phyloP scores from a whole-genome alignment of 441 rosid genomes.

The Eruca vesicaria region DNA sequence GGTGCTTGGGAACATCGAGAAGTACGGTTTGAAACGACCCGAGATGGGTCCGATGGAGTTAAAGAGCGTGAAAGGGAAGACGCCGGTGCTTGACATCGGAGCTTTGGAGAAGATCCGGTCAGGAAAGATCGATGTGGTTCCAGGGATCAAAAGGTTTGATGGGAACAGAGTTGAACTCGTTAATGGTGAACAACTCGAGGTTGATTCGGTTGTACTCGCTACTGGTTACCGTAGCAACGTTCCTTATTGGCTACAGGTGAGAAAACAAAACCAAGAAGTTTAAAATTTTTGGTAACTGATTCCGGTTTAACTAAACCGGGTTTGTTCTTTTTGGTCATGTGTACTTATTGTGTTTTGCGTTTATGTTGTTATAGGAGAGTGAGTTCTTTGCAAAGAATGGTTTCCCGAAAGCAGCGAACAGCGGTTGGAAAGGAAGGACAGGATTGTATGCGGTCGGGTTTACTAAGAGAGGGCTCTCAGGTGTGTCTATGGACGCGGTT shows the following conservation, averaged over 20 bases:
- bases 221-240: conserved; percentile 34
- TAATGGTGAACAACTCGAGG: neutral
- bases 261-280: neutral
- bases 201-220: conserved; percentile 26
- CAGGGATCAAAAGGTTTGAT: conserved; percentile 8
- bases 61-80: conserved; percentile 15
- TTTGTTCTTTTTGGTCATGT: neutral
- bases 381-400: conserved; percentile 83
- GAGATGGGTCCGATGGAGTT: conserved; percentile 28
- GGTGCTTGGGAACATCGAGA: conserved; percentile 1
- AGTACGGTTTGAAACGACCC: conserved; percentile 24
- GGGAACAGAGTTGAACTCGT: conserved; percentile 12
- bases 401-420: conserved; percentile 57
- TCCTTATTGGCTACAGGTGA: conserved; percentile 30
- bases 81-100: conserved; percentile 31
- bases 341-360: neutral
- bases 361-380: conserved; percentile 43
- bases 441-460: conserved; percentile 95
- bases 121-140: conserved; percentile 13
- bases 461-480: conserved; percentile 87
- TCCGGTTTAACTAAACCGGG: neutral
- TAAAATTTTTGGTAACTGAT: neutral
- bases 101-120: conserved; percentile 22
- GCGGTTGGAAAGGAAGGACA: conserved; percentile 77
- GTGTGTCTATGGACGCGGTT: conserved; percentile 70